Conservation (phyloP, 169 alveolate genomes). For the Eimeria maxima region DNA sequence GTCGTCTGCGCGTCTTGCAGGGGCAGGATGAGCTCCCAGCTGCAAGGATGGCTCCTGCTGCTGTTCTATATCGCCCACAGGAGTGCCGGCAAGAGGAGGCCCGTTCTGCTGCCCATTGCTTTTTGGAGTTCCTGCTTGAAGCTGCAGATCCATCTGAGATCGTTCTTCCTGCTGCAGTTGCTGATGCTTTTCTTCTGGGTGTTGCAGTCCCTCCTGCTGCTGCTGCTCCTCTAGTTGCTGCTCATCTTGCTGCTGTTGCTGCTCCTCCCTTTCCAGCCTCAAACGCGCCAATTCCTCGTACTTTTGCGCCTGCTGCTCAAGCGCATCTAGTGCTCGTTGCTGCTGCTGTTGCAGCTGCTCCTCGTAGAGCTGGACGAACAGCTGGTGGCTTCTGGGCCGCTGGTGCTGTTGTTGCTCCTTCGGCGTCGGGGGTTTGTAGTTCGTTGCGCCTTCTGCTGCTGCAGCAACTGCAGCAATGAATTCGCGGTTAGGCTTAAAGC, state of each 20-base stretch:
- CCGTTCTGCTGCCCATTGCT: neutral
- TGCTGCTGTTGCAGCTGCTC: constrained; percentile 78
- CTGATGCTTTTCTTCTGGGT: constrained; percentile 25
- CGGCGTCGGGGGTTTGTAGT: constrained; percentile 11
- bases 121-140: too few relatives aligned
- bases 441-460: constrained; percentile 43
- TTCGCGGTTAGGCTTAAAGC: constrained; percentile 62
- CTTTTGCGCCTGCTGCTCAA: constrained; percentile 47
- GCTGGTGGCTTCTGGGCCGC: constrained; percentile 55
- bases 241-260: constrained; percentile 32
- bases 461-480: constrained; percentile 76
- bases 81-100: neutral
- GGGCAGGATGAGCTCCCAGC: neutral
- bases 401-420: constrained; percentile 71
- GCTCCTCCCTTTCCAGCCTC: constrained; percentile 42
- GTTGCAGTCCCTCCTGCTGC: constrained; percentile 4
- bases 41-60: neutral
- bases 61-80: neutral
- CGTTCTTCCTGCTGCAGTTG: constrained; percentile 33
- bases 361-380: constrained; percentile 60
- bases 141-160: constrained; percentile 29
- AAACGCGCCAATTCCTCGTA: constrained; percentile 23
- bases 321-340: constrained; percentile 1
- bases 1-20: neutral
- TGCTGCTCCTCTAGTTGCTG: constrained; percentile 12